Base-by-base conservation (phyloP, 2,329 filamentous ascomycete species). In the Hypoxylon sp. region DNA sequence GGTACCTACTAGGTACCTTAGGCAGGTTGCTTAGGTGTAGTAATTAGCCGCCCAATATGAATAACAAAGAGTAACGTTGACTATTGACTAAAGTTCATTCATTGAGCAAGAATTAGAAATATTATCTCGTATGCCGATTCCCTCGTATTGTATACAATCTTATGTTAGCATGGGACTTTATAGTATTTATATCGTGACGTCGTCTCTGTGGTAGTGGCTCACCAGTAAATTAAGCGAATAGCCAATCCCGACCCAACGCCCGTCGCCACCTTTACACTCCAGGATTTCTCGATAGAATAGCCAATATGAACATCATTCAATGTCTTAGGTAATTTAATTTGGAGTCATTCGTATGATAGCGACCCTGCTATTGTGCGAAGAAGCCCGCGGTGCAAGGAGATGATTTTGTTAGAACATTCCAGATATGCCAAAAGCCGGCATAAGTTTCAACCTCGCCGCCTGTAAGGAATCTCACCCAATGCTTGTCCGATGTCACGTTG, bases 401-500 rank as follows among this genome's bases (percentile, higher is more conserved):
- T 44, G 8, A 11, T 22, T 44, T 46, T 31, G 13, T 42, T 44
- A 4, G 37, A 25, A 22, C 31, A 27, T 31, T 51, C 3, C 13
- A 30, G 20, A 25, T 56, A 40, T 22, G n/a, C 42, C 6, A 33
- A 37, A 30, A 31, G 33, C 7, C 42, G 40, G 14, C 42, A 20
- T 7, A 30, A 31, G 20, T 35, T 46, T 22, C 7, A 35, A 50
- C 8, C 17, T 40, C 20, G n/a, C 7, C 10, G 33, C 3, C 27
- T 31, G 33, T 13, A 25, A 51, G 30, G 14, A 44, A 44, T 35
- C 30, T 48, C 22, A 58, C 35, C 3, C 31, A 37, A 27, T 25
- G 33, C 20, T 60, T 53, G 33, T 33, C 27, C 48, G 60, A 68
- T 64, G 65, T 56, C 49, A 64, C 59, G 53, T 67, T 60, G 55